A percentile compares a stretch with the other conserved stretches of the same genome.
phyloP scores from a whole-genome alignment of 2,329 filamentous ascomycete species.

The Pseudodiploospora longispora region DNA sequence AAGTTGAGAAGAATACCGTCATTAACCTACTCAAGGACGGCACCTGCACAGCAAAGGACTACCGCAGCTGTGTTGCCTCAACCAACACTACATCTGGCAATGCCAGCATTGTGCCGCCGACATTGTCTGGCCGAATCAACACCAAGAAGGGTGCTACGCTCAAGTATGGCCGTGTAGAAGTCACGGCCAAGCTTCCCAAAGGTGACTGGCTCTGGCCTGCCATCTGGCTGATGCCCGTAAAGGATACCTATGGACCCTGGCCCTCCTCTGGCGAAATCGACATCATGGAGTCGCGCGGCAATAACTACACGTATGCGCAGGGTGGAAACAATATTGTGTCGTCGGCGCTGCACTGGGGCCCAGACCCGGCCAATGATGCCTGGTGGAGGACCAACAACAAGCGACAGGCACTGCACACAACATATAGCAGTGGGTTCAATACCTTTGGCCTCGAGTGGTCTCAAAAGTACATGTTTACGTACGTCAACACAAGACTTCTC shows the following conservation, averaged over 20 bases:
- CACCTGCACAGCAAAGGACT: conserved; percentile 54
- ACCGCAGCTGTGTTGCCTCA: conserved; percentile 53
- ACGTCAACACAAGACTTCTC: conserved; percentile 70
- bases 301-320: conserved; percentile 67
- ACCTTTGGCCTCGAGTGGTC: conserved; percentile 81
- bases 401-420: conserved; percentile 64
- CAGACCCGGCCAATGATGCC: conserved; percentile 60
- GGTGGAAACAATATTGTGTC: conserved; percentile 77
- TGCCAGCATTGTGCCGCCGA: conserved; percentile 67
- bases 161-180: conserved; percentile 75
- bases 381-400: conserved; percentile 83
- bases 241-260: conserved; percentile 68
- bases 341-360: conserved; percentile 77
- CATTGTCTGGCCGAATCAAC: conserved; percentile 70
- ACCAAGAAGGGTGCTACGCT: conserved; percentile 63
- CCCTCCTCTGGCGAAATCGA: conserved; percentile 78
- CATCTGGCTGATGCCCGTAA: conserved; percentile 81
- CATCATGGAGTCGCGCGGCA: conserved; percentile 72
- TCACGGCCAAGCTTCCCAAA: conserved; percentile 64
- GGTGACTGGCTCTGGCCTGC: conserved; percentile 89
- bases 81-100: conserved; percentile 68
- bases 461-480: conserved; percentile 81
- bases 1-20: conserved; percentile 57
- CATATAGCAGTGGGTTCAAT: conserved; percentile 62
- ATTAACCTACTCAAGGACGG: conserved; percentile 61